Percentiles rank a stretch among this genome's conserved stretches.
phyloP scores from a whole-genome alignment of 169 alveolate species.

The Eimeria mitis region DNA sequence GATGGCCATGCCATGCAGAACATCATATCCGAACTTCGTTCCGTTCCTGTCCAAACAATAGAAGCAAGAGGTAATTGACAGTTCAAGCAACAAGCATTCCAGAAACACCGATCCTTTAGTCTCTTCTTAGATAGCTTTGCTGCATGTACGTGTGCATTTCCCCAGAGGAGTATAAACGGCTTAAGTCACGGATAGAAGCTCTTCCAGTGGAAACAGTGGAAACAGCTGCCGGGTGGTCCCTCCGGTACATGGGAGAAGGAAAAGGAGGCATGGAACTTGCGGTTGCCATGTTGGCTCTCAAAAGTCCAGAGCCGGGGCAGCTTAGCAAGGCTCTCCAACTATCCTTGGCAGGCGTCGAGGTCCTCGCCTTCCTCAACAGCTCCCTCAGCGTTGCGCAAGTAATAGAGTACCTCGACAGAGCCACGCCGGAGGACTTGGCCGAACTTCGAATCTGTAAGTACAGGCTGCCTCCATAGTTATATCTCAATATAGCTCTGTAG shows the following conservation, averaged over 20 bases:
- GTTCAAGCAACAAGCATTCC: background rate
- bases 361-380: conserved; percentile 36
- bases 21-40: conserved; percentile 36
- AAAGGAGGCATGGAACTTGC: conserved; percentile 67
- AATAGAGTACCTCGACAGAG: conserved; percentile 3
- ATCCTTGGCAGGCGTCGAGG: conserved; percentile 33
- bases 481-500: background rate
- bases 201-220: conserved; percentile 43
- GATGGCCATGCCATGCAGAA: conserved; percentile 37
- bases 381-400: conserved; percentile 55
- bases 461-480: background rate
- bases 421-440: conserved; percentile 45
- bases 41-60: conserved; percentile 37
- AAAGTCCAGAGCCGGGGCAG: conserved; percentile 38
- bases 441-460: conserved; percentile 43
- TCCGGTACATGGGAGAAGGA: conserved; percentile 62
- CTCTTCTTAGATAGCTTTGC: background rate
- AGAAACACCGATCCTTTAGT: background rate
- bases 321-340: conserved; percentile 50
- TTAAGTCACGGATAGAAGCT: conserved; percentile 19
- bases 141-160: background rate
- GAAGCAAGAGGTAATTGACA: conserved; percentile 52
- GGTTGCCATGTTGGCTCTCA: conserved; percentile 27
- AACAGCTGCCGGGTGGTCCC: conserved; percentile 53
- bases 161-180: conserved; percentile 33